phyloP scores from a whole-genome alignment of 1,139 yeast genomes.

The Lodderomyces beijingensis region DNA sequence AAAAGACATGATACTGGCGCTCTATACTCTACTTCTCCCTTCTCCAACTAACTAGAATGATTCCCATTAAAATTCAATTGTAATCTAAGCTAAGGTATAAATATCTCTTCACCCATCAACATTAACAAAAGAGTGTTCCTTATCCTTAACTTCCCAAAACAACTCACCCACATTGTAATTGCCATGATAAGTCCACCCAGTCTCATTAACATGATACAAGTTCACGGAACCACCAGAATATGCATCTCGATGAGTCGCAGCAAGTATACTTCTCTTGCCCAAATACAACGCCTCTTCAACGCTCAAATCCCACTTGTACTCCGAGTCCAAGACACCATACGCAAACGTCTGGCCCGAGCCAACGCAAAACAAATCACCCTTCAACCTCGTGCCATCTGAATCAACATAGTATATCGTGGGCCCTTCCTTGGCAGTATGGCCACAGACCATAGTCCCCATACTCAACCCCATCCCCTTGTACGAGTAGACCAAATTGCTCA shows the following conservation, averaged over 20 bases:
- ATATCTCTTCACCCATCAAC: slow-evolving; percentile 67
- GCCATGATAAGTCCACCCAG: slow-evolving; percentile 96
- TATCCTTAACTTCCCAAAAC: slow-evolving; percentile 87
- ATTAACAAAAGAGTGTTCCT: slow-evolving; percentile 87
- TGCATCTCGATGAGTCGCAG: slow-evolving; percentile 98
- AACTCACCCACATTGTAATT: slow-evolving; percentile 88
- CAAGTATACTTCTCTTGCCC: slow-evolving; percentile 93
- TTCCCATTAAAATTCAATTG: too few relatives aligned
- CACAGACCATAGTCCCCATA: slow-evolving; percentile 99
- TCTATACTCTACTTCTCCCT: neutral
- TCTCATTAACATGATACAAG: slow-evolving; percentile 85
- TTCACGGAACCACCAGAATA: slow-evolving; percentile 96
- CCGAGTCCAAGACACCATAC: slow-evolving; percentile 95
- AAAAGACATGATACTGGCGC: neutral
- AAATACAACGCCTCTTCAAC: slow-evolving; percentile 92
- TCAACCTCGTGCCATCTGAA: slow-evolving; percentile 92
- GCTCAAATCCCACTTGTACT: slow-evolving; percentile 81
- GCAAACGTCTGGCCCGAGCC: slow-evolving; percentile 99
- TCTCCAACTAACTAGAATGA: too few relatives aligned
- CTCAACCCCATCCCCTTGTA: slow-evolving; percentile 98
- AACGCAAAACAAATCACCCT: slow-evolving; percentile 94
- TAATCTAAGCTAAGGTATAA: too few relatives aligned
- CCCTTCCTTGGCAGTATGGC: slow-evolving; percentile 91
- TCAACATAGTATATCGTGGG: slow-evolving; percentile 96
- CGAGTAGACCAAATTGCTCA: slow-evolving; percentile 83